Conservation (phyloP, 768 basidiomycete species). For the Pisolithus albus region DNA sequence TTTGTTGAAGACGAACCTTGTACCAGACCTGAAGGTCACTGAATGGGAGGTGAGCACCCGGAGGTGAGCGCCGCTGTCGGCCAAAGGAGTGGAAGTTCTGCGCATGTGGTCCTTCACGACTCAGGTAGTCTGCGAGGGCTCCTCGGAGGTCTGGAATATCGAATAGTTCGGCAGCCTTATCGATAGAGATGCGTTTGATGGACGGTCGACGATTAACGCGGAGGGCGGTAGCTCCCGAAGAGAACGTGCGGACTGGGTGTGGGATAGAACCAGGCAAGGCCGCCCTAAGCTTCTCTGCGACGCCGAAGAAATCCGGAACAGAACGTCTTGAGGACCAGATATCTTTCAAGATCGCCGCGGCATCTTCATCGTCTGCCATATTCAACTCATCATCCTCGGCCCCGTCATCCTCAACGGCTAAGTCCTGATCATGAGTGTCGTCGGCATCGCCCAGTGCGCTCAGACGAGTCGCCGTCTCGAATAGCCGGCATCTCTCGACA, state of each 20-base stretch:
- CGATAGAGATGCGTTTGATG: conserved; percentile 13
- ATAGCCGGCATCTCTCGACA: conserved; percentile 22
- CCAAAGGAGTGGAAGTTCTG: not conserved
- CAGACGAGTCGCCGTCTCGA: conserved; percentile 12
- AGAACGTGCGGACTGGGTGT: conserved; percentile 7
- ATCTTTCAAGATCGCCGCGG: not conserved
- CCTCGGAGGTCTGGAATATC: conserved; percentile 22
- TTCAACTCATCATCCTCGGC: conserved; percentile 8
- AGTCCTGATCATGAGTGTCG: conserved; percentile 12
- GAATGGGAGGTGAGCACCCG: conserved; percentile 17
- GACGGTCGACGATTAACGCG: conserved; percentile 20
- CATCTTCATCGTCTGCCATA: not conserved
- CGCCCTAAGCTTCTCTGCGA: not conserved
- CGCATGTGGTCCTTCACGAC: not conserved
- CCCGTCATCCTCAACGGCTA: conserved; percentile 1
- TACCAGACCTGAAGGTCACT: conserved; percentile 24
- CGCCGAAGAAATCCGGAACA: not conserved
- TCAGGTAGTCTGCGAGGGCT: conserved; percentile 19
- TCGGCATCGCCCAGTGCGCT: conserved; percentile 1
- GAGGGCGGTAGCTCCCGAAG: conserved; percentile 13
- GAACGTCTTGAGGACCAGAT: not conserved
- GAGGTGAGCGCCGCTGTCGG: not conserved
- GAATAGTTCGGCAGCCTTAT: conserved; percentile 18
- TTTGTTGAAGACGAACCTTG: conserved; percentile 19
- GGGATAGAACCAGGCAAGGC: conserved; percentile 4